Evolutionary conservation across 1,284 basidiomycete species (phyloP).

Genomic region (Wallemia ichthyophaga): DNA sequence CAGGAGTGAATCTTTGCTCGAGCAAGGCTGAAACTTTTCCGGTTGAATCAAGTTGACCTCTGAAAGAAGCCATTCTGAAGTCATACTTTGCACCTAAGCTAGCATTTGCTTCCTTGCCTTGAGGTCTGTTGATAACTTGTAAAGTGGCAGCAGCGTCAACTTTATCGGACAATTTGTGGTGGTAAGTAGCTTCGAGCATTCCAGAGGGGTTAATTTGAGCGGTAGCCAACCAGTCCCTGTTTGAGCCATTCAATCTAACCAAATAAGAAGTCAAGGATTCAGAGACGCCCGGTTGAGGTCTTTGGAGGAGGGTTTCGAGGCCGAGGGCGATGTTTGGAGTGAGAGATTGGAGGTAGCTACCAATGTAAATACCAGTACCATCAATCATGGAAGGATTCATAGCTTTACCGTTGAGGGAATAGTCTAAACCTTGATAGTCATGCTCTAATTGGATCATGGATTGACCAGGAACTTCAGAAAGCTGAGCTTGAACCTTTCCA

Average conservation of each 20-base stretch:
- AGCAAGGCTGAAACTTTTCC: conserved; percentile 83
- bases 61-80: conserved; percentile 69
- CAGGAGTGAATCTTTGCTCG: conserved; percentile 82
- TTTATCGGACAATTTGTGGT: conserved; percentile 81
- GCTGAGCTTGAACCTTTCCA: conserved; percentile 49
- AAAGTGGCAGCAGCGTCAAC: conserved; percentile 96
- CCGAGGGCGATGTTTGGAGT: conserved; percentile 73
- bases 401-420: conserved; percentile 57
- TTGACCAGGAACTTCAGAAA: conserved; percentile 26
- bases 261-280: conserved; percentile 61
- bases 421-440: conserved; percentile 72
- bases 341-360: conserved; percentile 81
- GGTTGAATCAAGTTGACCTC: conserved; percentile 67
- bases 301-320: conserved; percentile 61
- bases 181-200: conserved; percentile 73
- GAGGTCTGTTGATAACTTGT: conserved; percentile 43
- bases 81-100: conserved; percentile 91
- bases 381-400: conserved; percentile 77
- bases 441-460: conserved; percentile 84
- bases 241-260: conserved; percentile 42
- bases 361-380: conserved; percentile 74
- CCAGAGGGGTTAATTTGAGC: conserved; percentile 63
- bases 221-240: conserved; percentile 65
- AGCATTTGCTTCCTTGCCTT: conserved; percentile 52
- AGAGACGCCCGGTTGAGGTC: conserved; percentile 34